phyloP scores from a whole-genome alignment of 345 rosid species.

The Gossypium thurberi region DNA sequence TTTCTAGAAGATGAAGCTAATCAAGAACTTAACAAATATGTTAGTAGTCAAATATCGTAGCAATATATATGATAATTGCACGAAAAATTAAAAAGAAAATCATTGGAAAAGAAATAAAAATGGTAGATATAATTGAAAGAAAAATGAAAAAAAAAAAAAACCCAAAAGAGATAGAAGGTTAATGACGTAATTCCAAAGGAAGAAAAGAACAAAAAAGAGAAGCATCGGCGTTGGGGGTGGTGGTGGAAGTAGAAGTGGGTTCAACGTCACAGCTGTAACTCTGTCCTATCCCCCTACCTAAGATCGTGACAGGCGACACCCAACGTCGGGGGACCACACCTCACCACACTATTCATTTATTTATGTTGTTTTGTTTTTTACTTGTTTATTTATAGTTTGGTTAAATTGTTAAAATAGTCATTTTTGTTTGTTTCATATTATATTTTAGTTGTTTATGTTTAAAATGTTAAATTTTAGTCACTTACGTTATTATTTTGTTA shows the following conservation, averaged over 20 bases:
- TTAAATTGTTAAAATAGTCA: too few relatives aligned
- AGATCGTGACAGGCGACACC: slow-evolving; percentile 18
- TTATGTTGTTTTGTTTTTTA: background rate
- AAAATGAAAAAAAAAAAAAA: background rate
- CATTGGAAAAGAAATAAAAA: too few relatives aligned
- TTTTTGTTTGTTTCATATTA: fast-evolving
- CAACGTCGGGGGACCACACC: background rate
- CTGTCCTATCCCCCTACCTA: slow-evolving; percentile 29
- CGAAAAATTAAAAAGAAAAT: too few relatives aligned
- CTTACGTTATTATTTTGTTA: too few relatives aligned
- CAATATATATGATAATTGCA: too few relatives aligned
- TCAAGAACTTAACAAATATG: too few relatives aligned
- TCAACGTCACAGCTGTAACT: slow-evolving; percentile 35
- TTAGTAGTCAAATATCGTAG: too few relatives aligned
- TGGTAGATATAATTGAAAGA: background rate
- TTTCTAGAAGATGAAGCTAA: too few relatives aligned
- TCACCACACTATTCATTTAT: background rate
- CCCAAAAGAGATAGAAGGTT: background rate
- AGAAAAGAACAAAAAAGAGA: background rate
- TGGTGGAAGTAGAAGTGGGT: slow-evolving; percentile 26
- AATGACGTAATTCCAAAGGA: slow-evolving; percentile 18
- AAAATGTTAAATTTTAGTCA: too few relatives aligned
- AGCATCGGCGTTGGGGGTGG: background rate
- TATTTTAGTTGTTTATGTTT: too few relatives aligned
- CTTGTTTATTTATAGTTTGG: background rate